Evolutionary conservation across 2,329 filamentous ascomycete species (phyloP).

Genomic region (Arachnopeziza araneosa): DNA sequence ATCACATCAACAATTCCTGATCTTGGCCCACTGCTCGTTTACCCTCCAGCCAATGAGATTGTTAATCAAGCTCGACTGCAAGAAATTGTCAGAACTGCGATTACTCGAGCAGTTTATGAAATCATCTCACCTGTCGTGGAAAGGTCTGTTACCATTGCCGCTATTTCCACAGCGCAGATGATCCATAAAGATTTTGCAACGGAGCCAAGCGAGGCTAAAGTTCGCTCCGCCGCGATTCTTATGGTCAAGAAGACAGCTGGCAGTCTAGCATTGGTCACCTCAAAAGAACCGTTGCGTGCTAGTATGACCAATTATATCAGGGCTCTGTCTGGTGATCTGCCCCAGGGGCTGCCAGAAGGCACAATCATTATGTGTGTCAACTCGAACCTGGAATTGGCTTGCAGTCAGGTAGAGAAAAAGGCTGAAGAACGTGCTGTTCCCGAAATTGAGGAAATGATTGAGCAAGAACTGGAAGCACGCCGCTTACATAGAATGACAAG

Average conservation of each 20-base stretch:
- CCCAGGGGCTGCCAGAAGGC: conserved; percentile 81
- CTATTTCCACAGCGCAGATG: conserved; percentile 92
- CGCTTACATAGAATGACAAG: conserved; percentile 69
- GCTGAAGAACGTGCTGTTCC: conserved; percentile 89
- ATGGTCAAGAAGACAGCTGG: conserved; percentile 95
- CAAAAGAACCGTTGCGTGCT: conserved; percentile 91
- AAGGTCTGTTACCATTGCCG: conserved; percentile 93
- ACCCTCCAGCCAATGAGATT: conserved; percentile 77
- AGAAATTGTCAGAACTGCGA: conserved; percentile 77
- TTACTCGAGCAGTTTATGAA: conserved; percentile 85
- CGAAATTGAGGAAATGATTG: conserved; percentile 92
- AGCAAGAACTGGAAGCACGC: conserved; percentile 71
- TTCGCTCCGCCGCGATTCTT: conserved; percentile 80
- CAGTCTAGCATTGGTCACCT: conserved; percentile 92
- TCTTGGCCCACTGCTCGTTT: conserved; percentile 69
- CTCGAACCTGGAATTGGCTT: conserved; percentile 90
- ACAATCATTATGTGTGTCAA: conserved; percentile 98
- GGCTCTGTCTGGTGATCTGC: conserved; percentile 58
- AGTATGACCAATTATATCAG: conserved; percentile 98
- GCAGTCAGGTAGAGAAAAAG: conserved; percentile 89
- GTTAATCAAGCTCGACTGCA: conserved; percentile 62
- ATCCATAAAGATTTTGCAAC: conserved; percentile 95
- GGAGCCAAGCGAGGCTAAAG: conserved; percentile 81
- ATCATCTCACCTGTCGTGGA: conserved; percentile 98
- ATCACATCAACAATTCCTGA: conserved; percentile 80